A percentile compares a stretch with the other conserved stretches of the same genome.
These are phyloP conservation scores for Sphaerulina musiva DNA, from an alignment of 2,329 filamentous ascomycete genomes.

Conservation along the genomic window DNA sequence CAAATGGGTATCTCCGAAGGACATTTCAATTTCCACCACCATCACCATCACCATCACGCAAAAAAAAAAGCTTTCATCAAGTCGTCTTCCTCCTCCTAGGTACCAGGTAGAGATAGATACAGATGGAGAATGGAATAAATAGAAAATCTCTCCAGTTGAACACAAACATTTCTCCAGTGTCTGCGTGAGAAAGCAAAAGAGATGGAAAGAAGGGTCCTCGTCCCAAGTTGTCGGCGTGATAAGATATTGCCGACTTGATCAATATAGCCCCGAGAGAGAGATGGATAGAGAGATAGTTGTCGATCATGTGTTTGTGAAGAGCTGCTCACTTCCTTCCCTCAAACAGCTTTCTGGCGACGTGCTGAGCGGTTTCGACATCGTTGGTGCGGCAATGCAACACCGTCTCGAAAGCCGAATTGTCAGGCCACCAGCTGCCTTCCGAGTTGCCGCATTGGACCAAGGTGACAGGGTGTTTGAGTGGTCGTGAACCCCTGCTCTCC, in stretches of 20 bases:
- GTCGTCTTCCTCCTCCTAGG: neutral
- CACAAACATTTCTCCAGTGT: neutral
- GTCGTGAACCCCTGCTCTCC: conserved; percentile 2
- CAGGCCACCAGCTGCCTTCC: conserved; percentile 17
- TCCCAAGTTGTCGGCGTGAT: too few relatives aligned
- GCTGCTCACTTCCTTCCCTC: conserved; percentile 10
- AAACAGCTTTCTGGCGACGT: conserved; percentile 20
- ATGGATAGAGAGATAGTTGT: neutral
- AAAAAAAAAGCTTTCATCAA: neutral
- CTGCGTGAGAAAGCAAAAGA: neutral
- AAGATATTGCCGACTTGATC: too few relatives aligned
- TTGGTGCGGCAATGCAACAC: conserved; percentile 16
- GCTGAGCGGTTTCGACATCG: conserved; percentile 16
- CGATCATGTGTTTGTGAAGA: neutral
- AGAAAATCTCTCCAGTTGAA: neutral
- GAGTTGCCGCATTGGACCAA: conserved; percentile 20
- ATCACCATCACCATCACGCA: too few relatives aligned
- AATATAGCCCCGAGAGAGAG: neutral
- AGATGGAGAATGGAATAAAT: too few relatives aligned
- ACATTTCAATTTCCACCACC: neutral
- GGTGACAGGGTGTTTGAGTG: conserved; percentile 10
- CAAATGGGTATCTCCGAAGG: conserved; percentile 9
- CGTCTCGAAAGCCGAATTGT: conserved; percentile 15
- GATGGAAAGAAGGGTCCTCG: too few relatives aligned
- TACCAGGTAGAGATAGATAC: neutral